Conservation (phyloP, 2,329 filamentous ascomycete species). For the Plectosphaerella cucumerina region DNA sequence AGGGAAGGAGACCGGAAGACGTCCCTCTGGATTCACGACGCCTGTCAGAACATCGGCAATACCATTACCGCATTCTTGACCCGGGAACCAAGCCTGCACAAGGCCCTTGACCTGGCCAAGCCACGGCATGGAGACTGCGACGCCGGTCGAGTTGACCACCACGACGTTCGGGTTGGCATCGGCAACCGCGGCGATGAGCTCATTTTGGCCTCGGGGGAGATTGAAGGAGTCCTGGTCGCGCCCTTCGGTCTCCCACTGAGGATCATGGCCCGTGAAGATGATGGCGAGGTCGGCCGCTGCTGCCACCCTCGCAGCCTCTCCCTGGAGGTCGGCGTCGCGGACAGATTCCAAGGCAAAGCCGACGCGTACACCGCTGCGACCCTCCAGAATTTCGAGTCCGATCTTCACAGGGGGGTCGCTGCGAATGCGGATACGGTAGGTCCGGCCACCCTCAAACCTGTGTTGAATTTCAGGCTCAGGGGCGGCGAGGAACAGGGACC, state of each 20-base stretch:
- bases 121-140: conserved; percentile 59
- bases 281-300: conserved; percentile 59
- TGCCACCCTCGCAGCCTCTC: conserved; percentile 55
- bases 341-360: conserved; percentile 25
- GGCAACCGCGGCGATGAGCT: conserved; percentile 52
- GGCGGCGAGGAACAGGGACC: conserved; percentile 25
- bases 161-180: conserved; percentile 54
- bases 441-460: conserved; percentile 18
- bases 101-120: conserved; percentile 52
- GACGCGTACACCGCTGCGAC: conserved; percentile 23
- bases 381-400: conserved; percentile 26
- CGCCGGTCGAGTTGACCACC: conserved; percentile 61
- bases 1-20: conserved; percentile 61
- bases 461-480: conserved; percentile 24
- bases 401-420: conserved; percentile 22
- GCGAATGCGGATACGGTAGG: conserved; percentile 24
- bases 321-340: conserved; percentile 29
- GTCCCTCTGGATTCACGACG: conserved; percentile 59
- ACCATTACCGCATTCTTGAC: conserved; percentile 65
- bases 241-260: conserved; percentile 42
- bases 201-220: conserved; percentile 55
- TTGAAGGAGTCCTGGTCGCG: conserved; percentile 69
- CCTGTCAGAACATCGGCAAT: conserved; percentile 65
- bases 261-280: conserved; percentile 54
- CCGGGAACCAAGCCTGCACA: conserved; percentile 64